phyloP scores from a whole-genome alignment of 495 filamentous ascomycete species.

The Filosporella fistucella region DNA sequence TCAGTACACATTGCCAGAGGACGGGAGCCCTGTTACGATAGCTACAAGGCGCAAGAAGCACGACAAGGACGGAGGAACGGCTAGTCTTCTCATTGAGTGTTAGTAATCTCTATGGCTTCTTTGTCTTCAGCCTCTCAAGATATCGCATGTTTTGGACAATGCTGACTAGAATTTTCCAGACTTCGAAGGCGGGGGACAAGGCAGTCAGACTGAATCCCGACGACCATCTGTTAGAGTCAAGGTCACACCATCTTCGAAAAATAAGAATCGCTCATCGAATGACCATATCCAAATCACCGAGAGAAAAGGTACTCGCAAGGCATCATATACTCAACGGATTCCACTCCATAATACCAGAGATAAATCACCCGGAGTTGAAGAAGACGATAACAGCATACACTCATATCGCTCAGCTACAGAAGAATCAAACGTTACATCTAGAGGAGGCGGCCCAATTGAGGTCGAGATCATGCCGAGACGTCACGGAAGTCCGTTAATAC shows the following conservation, averaged over 20 bases:
- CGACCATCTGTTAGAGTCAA: slow-evolving; percentile 92
- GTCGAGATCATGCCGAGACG: slow-evolving; percentile 70
- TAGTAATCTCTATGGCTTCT: too few relatives aligned
- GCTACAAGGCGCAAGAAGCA: slow-evolving; percentile 61
- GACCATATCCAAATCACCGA: slow-evolving; percentile 83
- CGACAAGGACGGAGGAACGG: slow-evolving; percentile 52
- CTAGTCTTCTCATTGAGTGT: too few relatives aligned
- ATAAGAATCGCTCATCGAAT: slow-evolving; percentile 33
- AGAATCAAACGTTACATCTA: slow-evolving; percentile 65
- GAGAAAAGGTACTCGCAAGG: slow-evolving; percentile 58
- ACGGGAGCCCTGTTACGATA: slow-evolving; percentile 91
- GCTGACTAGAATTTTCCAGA: too few relatives aligned
- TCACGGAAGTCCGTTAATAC: slow-evolving; percentile 51
- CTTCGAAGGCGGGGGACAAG: slow-evolving; percentile 87
- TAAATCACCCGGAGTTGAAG: slow-evolving; percentile 29
- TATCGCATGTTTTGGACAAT: too few relatives aligned
- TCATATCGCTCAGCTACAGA: slow-evolving; percentile 73
- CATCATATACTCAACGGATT: slow-evolving; percentile 61
- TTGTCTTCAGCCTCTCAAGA: too few relatives aligned
- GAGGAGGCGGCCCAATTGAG: slow-evolving; percentile 65
- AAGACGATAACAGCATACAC: slow-evolving; percentile 55
- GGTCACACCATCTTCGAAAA: slow-evolving; percentile 71
- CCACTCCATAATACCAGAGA: slow-evolving; percentile 40
- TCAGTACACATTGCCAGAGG: slow-evolving; percentile 87
- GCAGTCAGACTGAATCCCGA: slow-evolving; percentile 46